Evolutionary conservation across 2,329 filamentous ascomycete genomes (phyloP), one percentile per base, ranked within the genome.

Genomic region (Fusarium miscanthi): DNA sequence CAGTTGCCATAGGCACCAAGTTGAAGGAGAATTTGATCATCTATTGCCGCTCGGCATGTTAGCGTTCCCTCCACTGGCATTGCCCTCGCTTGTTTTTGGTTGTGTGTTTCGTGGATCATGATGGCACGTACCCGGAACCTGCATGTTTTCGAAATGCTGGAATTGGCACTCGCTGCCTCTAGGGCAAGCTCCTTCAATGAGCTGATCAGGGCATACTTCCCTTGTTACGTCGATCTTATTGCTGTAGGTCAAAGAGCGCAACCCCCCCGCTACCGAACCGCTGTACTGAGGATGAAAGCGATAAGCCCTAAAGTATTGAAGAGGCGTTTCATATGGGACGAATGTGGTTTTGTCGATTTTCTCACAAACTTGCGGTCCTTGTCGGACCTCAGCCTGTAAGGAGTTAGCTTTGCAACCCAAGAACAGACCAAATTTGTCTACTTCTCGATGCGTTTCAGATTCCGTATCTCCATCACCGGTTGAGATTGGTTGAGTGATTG

Each of bases 181-280:
- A 35, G 87, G 81, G 72, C 96, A 98, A 74, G 86, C 84, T 68
- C 90, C 90, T 58, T 90, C 91, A 52, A 87, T 86, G 70, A 93
- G 84, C 81, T 97, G 93, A 77, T 89, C 92, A 41, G 90, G 91
- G 82, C 96, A 99, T 53, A 98, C 79, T 69, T 89, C 88, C 75
- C 88, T 91, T 68, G 89, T 86, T 30, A 91, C 87, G 80, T 98
- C 91, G 82, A 99, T 97, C 75, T 91, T 92, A 82, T 97, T 93
- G 84, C 94, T 98, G 84, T 95, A 98, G 46, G 95, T 98, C 85
- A 97, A 87, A 72, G 96, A 98, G 79, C 92, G 91, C 79, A 94
- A 92, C 46, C 95, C 95, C 70, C 91, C 92, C 62, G 89, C 80
- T 63, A 97, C 90, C 63, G 89, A 85, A 54, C 92, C 82, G 73